Evolutionary conservation across 331 rosid species (phyloP).

Genomic region (Acacia pycnantha): DNA sequence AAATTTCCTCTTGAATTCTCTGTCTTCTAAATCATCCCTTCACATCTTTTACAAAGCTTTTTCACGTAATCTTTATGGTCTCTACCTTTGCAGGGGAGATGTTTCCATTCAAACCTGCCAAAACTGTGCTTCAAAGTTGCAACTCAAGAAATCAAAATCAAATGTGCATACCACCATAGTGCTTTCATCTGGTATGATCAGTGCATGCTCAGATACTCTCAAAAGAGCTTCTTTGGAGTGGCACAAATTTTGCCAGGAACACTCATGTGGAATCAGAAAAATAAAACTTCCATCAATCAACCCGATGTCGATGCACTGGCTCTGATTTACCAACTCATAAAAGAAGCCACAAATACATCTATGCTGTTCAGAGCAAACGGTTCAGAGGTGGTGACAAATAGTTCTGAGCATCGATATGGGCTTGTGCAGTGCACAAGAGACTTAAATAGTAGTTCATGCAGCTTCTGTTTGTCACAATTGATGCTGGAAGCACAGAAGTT

Average conservation of each 20-base stretch:
- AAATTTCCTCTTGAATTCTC: conserved; percentile 21
- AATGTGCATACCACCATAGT: neutral
- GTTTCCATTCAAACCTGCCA: neutral
- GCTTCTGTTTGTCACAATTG: conserved; percentile 10
- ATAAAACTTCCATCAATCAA: neutral
- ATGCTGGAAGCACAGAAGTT: neutral
- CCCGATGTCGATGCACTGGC: neutral
- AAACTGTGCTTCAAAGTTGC: neutral
- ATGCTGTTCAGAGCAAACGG: neutral
- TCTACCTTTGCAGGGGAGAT: conserved; percentile 9
- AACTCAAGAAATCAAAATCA: neutral
- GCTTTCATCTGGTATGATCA: neutral
- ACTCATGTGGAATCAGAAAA: neutral
- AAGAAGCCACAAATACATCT: conserved; percentile 1
- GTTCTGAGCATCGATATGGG: conserved; percentile 4
- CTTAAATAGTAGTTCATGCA: conserved; percentile 9
- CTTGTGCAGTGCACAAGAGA: conserved; percentile 10
- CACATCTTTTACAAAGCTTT: conserved; percentile 16
- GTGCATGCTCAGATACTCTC: neutral
- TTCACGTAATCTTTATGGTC: neutral
- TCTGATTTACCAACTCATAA: neutral
- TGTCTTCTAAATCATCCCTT: conserved; percentile 29
- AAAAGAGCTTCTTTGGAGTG: neutral
- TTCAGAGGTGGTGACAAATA: neutral
- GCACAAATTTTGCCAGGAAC: neutral